Evolutionary conservation across 495 filamentous ascomycete species (phyloP), one percentile per base, ranked within the genome.

Genomic region (Acidiella bohemica): DNA sequence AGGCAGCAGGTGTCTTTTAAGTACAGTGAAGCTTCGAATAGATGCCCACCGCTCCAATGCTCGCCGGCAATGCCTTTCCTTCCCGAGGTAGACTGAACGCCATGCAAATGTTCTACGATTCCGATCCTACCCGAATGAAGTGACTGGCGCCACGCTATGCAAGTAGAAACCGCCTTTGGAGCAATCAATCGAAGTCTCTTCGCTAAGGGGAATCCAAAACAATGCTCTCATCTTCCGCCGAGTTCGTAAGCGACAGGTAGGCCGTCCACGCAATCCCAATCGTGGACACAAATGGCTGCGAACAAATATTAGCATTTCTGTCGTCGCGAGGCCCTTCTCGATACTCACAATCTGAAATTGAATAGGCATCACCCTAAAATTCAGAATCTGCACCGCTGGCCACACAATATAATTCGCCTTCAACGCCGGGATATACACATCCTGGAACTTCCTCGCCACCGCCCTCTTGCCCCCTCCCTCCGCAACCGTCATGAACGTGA

Each of bases 261-360:
- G 85, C 87, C n/a, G 92, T 99, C 92, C 92, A 99, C 32, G 85
- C 86, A 50, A 99, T 95, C 70, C 92, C 92, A 41, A 99, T 65
- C 19, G 82, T 88, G 3, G 87, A 94, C 10, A 95, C 92, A 56
- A 99, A 95, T 2, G 92, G 92, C 90, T 96, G 13, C 4, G 14
- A 37, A 12, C 7, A 19, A 22, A 23, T 13, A 37, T 19, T 22
- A 37, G 9, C 14, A 4, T 5, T 17, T 7, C 32, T 12, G 4
- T 2, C 13, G 4, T 34, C 13, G 11, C 12, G 5, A 17, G 18
- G 18, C 12, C 2, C 20, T 5, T 6, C 21, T 25, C 20, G 22
- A 26, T 20, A 72, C 88, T 74, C 57, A 95, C 90, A 59, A 99
- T 79, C 61, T 96, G 92, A 57, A 93, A 94, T 58, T 93, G 88